Percentiles rank a stretch among this genome's conserved stretches.
Evolutionary conservation across 768 basidiomycete genomes (phyloP).

Genomic region (Lactarius sp.): DNA sequence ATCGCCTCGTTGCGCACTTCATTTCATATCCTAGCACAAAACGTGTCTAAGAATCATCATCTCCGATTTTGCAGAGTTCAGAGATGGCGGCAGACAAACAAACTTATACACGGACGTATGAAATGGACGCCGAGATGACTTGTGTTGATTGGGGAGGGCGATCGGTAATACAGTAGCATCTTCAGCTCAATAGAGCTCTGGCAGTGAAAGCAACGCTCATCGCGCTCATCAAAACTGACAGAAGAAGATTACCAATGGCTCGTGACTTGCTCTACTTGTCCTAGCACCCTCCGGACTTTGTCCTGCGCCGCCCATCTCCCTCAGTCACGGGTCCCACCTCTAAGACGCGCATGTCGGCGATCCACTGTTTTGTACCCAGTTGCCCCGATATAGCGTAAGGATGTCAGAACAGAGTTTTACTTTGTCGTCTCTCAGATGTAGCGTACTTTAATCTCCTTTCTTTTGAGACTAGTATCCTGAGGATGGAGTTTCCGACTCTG

Average conservation of each 20-base stretch:
- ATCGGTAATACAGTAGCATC: neutral
- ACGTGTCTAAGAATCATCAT: neutral
- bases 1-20: neutral
- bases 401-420: slow-evolving; percentile 1
- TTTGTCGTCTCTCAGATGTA: neutral
- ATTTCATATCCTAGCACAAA: neutral
- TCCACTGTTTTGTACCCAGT: slow-evolving; percentile 14
- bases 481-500: neutral
- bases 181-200: slow-evolving; percentile 1
- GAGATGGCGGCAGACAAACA: neutral
- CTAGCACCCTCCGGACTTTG: slow-evolving; percentile 14
- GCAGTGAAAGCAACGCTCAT: neutral
- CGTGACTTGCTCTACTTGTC: slow-evolving; percentile 16
- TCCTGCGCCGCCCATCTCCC: slow-evolving; percentile 21
- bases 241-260: neutral
- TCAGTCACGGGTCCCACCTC: slow-evolving; percentile 3
- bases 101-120: neutral
- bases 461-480: slow-evolving; percentile 1
- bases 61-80: slow-evolving; percentile 8
- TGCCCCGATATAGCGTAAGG: slow-evolving; percentile 11
- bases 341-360: slow-evolving; percentile 9
- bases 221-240: slow-evolving; percentile 1
- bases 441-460: slow-evolving; percentile 6
- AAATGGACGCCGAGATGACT: neutral
- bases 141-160: neutral